Percentiles rank a stretch among this genome's conserved stretches.
Evolutionary conservation across 345 rosid species (phyloP).

Genomic region (Euphorbia pulcherrima): DNA sequence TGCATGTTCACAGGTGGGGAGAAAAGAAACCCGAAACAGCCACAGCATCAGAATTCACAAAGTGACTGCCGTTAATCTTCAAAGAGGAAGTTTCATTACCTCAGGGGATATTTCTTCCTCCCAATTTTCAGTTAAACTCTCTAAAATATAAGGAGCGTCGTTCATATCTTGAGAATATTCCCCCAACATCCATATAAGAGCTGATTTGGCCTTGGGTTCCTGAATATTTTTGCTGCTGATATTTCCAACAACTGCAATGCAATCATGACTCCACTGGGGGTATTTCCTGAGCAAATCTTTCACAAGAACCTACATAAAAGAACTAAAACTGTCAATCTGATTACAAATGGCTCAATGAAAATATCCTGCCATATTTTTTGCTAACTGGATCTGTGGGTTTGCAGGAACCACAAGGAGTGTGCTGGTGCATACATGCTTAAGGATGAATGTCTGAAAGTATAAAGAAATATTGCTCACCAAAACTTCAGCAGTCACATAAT

Average conservation of each 20-base stretch:
- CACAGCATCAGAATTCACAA: not conserved
- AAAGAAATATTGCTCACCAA: conserved; percentile 47
- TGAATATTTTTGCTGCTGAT: conserved; percentile 88
- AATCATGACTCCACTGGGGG: conserved; percentile 99
- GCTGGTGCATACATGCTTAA: conserved; percentile 7
- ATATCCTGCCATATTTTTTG: not conserved
- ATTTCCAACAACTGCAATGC: conserved; percentile 98
- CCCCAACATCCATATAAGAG: conserved; percentile 99
- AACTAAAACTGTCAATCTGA: conserved; percentile 15
- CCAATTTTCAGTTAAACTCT: conserved; percentile 85
- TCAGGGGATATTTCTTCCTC: conserved; percentile 93
- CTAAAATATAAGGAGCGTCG: conserved; percentile 90
- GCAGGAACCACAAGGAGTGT: conserved; percentile 3
- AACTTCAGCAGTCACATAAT: conserved; percentile 96
- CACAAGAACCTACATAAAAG: conserved; percentile 71
- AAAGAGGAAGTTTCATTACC: conserved; percentile 35
- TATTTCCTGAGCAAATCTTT: conserved; percentile 94
- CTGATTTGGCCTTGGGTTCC: conserved; percentile 96
- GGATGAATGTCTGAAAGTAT: not conserved
- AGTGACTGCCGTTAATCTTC: not conserved
- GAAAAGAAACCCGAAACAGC: not conserved
- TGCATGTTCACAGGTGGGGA: not conserved
- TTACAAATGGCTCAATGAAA: not conserved
- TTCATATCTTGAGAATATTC: conserved; percentile 98
- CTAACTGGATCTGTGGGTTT: not conserved